Evolutionary conservation across 108 stramenopile species (phyloP).

Genomic region (Nitzschia sp.): DNA sequence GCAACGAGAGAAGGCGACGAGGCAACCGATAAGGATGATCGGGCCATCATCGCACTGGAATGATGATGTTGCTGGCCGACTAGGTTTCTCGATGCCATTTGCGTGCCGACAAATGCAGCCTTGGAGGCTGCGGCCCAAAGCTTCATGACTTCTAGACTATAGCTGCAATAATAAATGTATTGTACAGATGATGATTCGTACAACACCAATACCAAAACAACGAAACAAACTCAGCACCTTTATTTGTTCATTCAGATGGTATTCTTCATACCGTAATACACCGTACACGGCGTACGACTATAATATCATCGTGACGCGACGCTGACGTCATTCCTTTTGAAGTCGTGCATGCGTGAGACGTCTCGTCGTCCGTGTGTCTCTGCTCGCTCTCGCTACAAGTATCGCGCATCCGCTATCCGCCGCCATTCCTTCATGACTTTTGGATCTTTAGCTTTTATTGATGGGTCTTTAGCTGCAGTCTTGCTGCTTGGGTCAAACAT

Average conservation of each 20-base stretch:
- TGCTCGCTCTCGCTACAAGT: too few species aligned
- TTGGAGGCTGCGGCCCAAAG: slow-evolving; percentile 2
- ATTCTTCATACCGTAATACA: background rate
- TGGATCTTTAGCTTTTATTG: too few species aligned
- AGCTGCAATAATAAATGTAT: background rate
- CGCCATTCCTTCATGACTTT: too few species aligned
- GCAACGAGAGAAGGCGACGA: background rate
- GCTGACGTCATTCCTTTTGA: background rate
- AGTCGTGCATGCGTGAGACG: too few species aligned
- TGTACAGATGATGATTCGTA: background rate
- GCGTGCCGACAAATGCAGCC: slow-evolving; percentile 6
- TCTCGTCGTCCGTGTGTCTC: too few species aligned
- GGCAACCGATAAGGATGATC: background rate
- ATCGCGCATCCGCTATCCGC: too few species aligned
- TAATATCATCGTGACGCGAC: background rate
- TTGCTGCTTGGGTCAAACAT: too few species aligned
- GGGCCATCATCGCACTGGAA: background rate
- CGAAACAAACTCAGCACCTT: too few species aligned
- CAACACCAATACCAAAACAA: background rate
- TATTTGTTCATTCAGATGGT: too few species aligned
- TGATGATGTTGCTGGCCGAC: background rate
- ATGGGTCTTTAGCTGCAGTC: too few species aligned
- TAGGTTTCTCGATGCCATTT: background rate
- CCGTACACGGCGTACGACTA: background rate
- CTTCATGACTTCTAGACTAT: slow-evolving; percentile 8